phyloP scores from a whole-genome alignment of 2,329 filamentous ascomycete species.

The Trichoderma sp. region DNA sequence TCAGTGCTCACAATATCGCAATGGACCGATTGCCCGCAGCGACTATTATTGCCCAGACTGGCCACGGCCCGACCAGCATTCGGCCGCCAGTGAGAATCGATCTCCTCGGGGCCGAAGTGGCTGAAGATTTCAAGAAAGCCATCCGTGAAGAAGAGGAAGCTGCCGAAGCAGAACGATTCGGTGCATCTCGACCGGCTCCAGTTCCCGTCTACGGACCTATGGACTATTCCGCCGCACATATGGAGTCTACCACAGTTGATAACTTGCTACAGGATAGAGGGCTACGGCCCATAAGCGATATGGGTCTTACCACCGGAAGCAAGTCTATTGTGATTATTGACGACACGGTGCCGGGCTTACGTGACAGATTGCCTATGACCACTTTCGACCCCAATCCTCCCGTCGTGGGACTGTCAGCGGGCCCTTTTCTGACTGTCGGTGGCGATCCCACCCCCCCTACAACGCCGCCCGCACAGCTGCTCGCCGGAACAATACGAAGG shows the following conservation, averaged over 20 bases:
- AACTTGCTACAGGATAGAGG: slow-evolving; percentile 40
- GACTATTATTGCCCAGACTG: slow-evolving; percentile 60
- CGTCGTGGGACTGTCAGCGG: slow-evolving; percentile 55
- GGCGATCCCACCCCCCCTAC: slow-evolving; percentile 64
- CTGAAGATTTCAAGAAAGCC: slow-evolving; percentile 77
- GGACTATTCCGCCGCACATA: slow-evolving; percentile 50
- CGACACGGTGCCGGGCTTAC: slow-evolving; percentile 60
- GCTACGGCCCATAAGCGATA: slow-evolving; percentile 54
- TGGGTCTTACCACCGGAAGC: slow-evolving; percentile 75
- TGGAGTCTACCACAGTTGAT: slow-evolving; percentile 48
- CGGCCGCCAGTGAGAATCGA: slow-evolving; percentile 72
- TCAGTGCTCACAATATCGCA: slow-evolving; percentile 57
- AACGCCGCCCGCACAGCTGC: slow-evolving; percentile 57
- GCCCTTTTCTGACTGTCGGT: slow-evolving; percentile 53
- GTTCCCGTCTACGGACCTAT: slow-evolving; percentile 38
- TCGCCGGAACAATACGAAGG: slow-evolving; percentile 52
- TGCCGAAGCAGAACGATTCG: slow-evolving; percentile 39
- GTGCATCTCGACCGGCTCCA: slow-evolving; percentile 31
- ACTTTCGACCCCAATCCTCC: slow-evolving; percentile 52
- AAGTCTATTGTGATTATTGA: slow-evolving; percentile 90
- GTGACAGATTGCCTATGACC: slow-evolving; percentile 49
- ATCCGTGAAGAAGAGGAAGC: slow-evolving; percentile 69
- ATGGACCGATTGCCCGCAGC: slow-evolving; percentile 63
- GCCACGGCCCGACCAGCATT: slow-evolving; percentile 47
- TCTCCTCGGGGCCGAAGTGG: slow-evolving; percentile 75